Percentiles rank a stretch among this genome's conserved stretches.
These are phyloP conservation scores for Irpex sp. DNA, from an alignment of 1,284 basidiomycete genomes.

Conservation along the genomic window DNA sequence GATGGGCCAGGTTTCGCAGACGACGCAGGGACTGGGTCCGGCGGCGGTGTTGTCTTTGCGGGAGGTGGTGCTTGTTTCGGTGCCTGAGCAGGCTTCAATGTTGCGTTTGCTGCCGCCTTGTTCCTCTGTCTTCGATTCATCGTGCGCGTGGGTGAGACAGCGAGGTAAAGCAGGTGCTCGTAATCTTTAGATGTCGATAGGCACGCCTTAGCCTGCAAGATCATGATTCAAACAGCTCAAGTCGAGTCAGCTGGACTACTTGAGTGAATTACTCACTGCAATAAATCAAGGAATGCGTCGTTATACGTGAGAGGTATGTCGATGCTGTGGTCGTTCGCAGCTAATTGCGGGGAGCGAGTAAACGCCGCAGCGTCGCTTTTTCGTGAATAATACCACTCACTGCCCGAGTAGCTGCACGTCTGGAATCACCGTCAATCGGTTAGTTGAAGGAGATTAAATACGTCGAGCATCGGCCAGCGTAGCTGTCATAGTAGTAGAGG, in stretches of 20 bases:
- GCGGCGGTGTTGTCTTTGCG: background rate
- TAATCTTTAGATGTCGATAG: background rate
- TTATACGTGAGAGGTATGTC: background rate
- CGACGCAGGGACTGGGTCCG: background rate
- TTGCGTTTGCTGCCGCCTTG: conserved; percentile 8
- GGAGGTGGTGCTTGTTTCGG: conserved; percentile 3
- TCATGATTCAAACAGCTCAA: background rate
- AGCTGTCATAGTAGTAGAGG: background rate
- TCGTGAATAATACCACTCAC: background rate
- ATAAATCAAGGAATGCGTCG: background rate
- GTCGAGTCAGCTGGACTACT: background rate
- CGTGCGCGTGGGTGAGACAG: background rate
- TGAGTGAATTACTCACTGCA: background rate
- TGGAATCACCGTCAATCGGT: background rate
- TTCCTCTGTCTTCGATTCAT: conserved; percentile 12
- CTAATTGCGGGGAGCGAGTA: background rate
- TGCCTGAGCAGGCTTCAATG: conserved; percentile 5
- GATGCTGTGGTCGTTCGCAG: background rate
- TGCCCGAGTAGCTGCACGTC: background rate
- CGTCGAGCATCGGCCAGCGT: background rate
- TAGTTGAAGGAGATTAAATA: background rate
- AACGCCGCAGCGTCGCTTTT: background rate
- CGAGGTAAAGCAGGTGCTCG: background rate
- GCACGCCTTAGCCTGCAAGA: background rate
- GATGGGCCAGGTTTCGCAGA: conserved; percentile 3